These are phyloP conservation scores for Beverwykella pulmonaria DNA, from an alignment of 495 filamentous ascomycete species.

Conservation along the genomic window DNA sequence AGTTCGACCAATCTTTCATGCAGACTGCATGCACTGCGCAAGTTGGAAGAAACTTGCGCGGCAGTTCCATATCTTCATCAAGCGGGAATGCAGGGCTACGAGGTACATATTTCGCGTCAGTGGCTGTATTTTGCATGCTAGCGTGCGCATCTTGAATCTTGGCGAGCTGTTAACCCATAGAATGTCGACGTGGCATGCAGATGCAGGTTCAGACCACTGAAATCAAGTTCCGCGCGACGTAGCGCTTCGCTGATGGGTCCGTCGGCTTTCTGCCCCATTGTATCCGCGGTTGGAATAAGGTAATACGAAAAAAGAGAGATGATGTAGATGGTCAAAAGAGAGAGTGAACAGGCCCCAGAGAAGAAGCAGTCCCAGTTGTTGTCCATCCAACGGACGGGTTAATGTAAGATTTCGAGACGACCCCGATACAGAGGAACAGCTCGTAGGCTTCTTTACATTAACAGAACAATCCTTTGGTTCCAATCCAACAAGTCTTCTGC, in stretches of 20 bases:
- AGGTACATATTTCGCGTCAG: neutral
- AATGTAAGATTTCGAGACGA: too few species aligned
- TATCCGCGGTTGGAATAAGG: neutral
- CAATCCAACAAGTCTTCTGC: neutral
- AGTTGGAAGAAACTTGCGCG: neutral
- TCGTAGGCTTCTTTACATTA: neutral
- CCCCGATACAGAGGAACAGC: neutral
- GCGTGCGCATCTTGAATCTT: neutral
- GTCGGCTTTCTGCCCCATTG: neutral
- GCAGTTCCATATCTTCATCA: neutral
- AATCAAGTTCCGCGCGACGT: neutral
- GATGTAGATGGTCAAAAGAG: too few species aligned
- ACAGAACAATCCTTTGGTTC: neutral
- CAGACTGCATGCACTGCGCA: slow-evolving; percentile 6
- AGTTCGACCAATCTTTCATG: neutral
- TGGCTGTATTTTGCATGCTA: neutral
- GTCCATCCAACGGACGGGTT: too few species aligned
- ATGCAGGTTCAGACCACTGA: slow-evolving; percentile 3
- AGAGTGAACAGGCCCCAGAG: too few species aligned
- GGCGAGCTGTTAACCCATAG: neutral
- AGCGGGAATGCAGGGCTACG: neutral
- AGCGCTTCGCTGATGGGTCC: neutral
- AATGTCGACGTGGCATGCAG: slow-evolving; percentile 9
- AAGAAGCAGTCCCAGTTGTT: too few species aligned
- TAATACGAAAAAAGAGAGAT: neutral